These are phyloP conservation scores for Salmacisia buchloeana DNA, from an alignment of 1,284 basidiomycete species.

Conservation along the genomic window DNA sequence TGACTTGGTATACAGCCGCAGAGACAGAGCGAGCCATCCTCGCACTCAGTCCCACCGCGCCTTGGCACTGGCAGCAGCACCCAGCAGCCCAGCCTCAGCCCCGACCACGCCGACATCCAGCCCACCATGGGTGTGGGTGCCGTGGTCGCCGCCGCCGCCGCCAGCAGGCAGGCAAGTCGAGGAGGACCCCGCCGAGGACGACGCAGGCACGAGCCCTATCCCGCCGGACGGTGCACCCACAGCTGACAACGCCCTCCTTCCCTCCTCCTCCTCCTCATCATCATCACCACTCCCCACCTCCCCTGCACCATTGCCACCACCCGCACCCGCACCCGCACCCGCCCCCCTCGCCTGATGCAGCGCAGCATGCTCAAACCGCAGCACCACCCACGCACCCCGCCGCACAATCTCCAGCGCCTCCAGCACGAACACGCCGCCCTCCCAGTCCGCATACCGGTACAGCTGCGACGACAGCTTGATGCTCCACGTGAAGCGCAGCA, in stretches of 20 bases:
- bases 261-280: neutral
- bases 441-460: conserved; percentile 74
- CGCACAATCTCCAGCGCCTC: conserved; percentile 84
- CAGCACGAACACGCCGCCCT: conserved; percentile 77
- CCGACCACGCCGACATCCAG: no score
- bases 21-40: no score
- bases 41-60: no score
- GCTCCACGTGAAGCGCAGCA: conserved; percentile 90
- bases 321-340: neutral
- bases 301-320: neutral
- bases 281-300: neutral
- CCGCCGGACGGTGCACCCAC: neutral
- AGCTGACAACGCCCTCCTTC: neutral
- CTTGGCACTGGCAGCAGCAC: no score
- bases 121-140: no score
- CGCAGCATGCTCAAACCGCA: conserved; percentile 66
- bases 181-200: no score
- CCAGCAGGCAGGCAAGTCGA: no score
- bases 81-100: no score
- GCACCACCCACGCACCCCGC: conserved; percentile 93
- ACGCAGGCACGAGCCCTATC: no score
- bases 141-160: no score
- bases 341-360: neutral
- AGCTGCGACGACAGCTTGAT: conserved; percentile 84
- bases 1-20: no score